A percentile compares a stretch with the other conserved stretches of the same genome.
These are phyloP conservation scores for Pseudogymnoascus sp. DNA, from an alignment of 2,329 filamentous ascomycete genomes.

Conservation along the genomic window DNA sequence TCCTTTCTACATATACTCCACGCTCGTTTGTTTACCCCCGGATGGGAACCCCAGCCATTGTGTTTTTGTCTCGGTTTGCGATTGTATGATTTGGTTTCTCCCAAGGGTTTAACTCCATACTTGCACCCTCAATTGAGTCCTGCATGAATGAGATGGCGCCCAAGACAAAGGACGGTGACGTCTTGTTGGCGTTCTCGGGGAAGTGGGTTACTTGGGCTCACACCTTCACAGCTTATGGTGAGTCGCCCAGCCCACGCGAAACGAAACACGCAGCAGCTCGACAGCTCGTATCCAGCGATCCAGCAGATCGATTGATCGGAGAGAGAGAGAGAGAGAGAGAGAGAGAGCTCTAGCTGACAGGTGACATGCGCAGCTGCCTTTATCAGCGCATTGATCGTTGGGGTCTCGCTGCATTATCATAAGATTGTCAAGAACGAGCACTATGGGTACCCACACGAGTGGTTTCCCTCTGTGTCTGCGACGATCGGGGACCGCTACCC, in stretches of 20 bases:
- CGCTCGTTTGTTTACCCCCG: neutral
- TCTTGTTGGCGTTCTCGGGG: conserved; percentile 64
- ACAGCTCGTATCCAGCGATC: neutral
- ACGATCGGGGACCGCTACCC: conserved; percentile 97
- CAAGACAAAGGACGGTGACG: conserved; percentile 56
- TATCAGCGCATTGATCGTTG: conserved; percentile 75
- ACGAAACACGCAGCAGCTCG: conserved; percentile 6
- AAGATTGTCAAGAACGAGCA: conserved; percentile 98
- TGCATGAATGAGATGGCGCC: conserved; percentile 36
- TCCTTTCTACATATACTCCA: neutral
- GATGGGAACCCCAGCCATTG: neutral
- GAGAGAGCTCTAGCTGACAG: neutral
- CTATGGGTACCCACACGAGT: conserved; percentile 89
- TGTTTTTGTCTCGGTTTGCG: neutral
- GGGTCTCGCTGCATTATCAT: conserved; percentile 76
- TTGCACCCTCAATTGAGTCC: neutral
- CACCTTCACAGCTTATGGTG: conserved; percentile 75
- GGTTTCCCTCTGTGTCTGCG: conserved; percentile 92
- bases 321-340: neutral
- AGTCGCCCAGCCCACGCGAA: conserved; percentile 26
- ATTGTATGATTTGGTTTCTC: neutral
- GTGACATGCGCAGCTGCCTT: conserved; percentile 58
- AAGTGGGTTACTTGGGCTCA: conserved; percentile 88
- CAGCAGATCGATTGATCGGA: neutral
- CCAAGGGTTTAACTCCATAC: neutral